Base-by-base conservation (phyloP, 1,284 basidiomycete species). In the Pterulicium gracile region DNA sequence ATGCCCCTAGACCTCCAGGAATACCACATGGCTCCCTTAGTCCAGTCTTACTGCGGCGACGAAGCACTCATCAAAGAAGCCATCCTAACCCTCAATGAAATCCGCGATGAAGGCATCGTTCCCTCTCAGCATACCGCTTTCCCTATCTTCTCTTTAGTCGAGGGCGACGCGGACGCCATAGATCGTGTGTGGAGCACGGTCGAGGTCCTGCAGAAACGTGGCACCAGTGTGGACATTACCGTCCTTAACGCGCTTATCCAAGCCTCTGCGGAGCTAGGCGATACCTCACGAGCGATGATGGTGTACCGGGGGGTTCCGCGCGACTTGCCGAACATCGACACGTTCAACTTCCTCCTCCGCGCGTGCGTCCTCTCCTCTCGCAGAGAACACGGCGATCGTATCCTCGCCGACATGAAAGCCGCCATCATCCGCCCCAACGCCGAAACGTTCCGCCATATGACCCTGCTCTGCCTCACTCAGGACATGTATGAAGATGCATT, bases 401-500 rank as follows among this genome's bases (percentile, higher is more conserved):
- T 88, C 12, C 62, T 86, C 27, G 55, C 61, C 5, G 79, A 86
- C 44, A 72, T 88, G 68, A 79, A 77, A 56, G 65, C 69, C 17
- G 66, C 67, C 4, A 63, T 62, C 23, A 55, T 88, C 49, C 61
- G 66, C 42, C 78, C 81, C 10, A 69, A 83, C 55, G 60, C 59
- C 32, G 62, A 64, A 40, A 87, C 80, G 3, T 90, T 81, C 61
- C 75, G 79, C 52, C 65, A 70, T 32, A 69, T 90, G 61, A 75
- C 92, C 50, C 54, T 66, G 13, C 71, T 92, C 2, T 82, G 78
- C 56, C 68, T 90, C 17, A 79, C 79, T 1, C 82, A 88, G 55
- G 59, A 72, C 12, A 69, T 65, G 2, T 93, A 90, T 61, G 88
- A 92, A 57, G 84, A 89, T 55, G 88, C 88, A 0, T 93, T 93